Base-by-base conservation (phyloP, 176 grass and related monocot species). In the Oryza brachyantha region DNA sequence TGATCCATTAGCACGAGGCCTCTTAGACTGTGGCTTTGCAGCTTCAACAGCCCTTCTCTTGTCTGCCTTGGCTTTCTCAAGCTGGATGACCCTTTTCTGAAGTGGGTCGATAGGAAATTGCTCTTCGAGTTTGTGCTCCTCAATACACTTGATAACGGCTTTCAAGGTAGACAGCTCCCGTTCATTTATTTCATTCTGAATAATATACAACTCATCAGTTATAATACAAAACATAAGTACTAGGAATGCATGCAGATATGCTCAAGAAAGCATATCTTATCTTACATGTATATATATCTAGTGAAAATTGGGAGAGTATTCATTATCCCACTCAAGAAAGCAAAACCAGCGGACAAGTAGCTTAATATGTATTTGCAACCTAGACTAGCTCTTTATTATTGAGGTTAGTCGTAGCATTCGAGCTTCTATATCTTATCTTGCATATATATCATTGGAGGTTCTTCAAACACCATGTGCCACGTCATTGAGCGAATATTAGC, bases 41-140 rank as follows among this genome's bases (percentile, higher is more conserved):
- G 90, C 92, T 84, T 98, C 90, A 66, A 81, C 87, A 27, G 92
- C 85, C 55, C 96, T 86, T 52, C 92, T 86, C 81, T 98, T 98
- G 85, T 98, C 96, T 28, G 90, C 96, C 90, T 98, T 98, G 10
- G 86, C 92, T 85, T 98, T 95, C 87, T 98, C 96, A 55, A 98
- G 84, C 85, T 95, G 92, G 8, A 86, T 52, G 41, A 97, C 91
- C 61, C 83, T 80, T 79, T 93, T 93, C 41, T 86, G 85, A 68
- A 97, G 88, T 38, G 88, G 83, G 57, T 97, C 93, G 0, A 80
- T 60, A 26, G 90, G 77, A 65, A 89, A 97, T 61, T 91, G 83
- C 37, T 86, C 76, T 80, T 90, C 85, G 32, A 97, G 90, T 55
- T 90, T 97, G 83, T 97, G 93, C 11, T 97, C 93, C 80, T 93